phyloP scores from a whole-genome alignment of 2,329 filamentous ascomycete species.

The Tricladium varicosporioides region DNA sequence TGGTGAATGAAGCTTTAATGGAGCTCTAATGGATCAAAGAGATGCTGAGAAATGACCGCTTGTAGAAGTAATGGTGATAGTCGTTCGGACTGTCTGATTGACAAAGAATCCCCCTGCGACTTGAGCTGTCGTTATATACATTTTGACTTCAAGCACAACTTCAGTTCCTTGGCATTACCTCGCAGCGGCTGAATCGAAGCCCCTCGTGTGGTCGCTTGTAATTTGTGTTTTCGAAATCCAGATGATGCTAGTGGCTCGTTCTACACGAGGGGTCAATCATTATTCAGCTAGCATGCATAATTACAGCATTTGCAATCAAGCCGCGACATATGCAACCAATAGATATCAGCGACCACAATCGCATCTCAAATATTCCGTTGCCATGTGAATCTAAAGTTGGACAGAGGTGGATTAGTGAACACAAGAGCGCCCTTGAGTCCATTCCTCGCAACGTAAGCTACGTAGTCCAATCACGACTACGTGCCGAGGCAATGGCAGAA shows the following conservation, averaged over 20 bases:
- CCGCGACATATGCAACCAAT: not conserved
- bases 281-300: slow-evolving; percentile 11
- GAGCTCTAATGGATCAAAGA: too few species aligned
- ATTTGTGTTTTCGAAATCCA: slow-evolving; percentile 1
- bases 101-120: not conserved
- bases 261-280: not conserved
- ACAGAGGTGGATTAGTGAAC: not conserved
- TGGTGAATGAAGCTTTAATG: not conserved
- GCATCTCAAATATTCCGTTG: not conserved
- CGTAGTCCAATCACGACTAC: too few species aligned
- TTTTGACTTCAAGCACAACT: not conserved
- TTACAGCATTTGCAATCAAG: not conserved
- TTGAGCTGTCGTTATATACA: not conserved
- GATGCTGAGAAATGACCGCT: too few species aligned
- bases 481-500: too few species aligned
- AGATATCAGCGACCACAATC: not conserved
- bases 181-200: slow-evolving; percentile 6
- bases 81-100: not conserved
- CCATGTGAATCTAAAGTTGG: not conserved
- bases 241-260: slow-evolving; percentile 1
- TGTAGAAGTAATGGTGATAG: too few species aligned
- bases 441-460: not conserved
- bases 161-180: too few species aligned
- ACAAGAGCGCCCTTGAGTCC: not conserved
- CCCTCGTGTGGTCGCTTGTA: not conserved